Percentiles rank a stretch among this genome's conserved stretches.
Conservation (phyloP, 176 grass and related monocot species). For the Aegilops bicornis region DNA sequence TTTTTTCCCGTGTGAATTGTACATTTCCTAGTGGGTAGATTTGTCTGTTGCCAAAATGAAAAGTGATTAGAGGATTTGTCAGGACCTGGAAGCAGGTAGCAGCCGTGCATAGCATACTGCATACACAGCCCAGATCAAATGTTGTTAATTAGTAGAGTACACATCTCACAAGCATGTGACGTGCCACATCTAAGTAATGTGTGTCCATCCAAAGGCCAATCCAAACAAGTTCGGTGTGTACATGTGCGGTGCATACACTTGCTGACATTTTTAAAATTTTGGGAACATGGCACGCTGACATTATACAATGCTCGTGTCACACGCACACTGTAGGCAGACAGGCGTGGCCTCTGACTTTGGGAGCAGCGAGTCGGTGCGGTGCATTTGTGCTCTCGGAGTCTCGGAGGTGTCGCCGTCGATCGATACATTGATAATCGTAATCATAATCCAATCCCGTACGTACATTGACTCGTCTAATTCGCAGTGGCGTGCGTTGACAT, state of each 20-base stretch:
- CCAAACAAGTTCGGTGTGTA: constrained; percentile 3
- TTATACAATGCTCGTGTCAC: neutral
- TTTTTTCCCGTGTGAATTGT: neutral
- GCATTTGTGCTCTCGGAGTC: neutral
- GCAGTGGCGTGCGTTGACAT: neutral
- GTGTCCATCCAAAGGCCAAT: neutral
- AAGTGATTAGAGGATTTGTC: neutral
- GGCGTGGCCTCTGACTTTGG: neutral
- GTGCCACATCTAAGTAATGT: neutral
- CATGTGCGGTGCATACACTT: neutral
- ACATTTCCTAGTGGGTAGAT: neutral
- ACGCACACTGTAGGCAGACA: neutral
- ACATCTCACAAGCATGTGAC: neutral
- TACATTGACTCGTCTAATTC: neutral
- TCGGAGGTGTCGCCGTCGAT: neutral
- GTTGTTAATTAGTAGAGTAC: neutral
- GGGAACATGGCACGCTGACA: neutral
- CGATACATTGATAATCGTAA: too few species aligned
- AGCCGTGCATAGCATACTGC: neutral
- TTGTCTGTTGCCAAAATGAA: neutral
- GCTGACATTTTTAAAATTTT: neutral
- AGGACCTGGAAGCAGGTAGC: neutral
- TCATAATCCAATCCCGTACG: neutral
- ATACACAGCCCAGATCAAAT: neutral
- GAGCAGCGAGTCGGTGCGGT: neutral